A percentile compares a stretch with the other conserved stretches of the same genome.
phyloP scores from a whole-genome alignment of 1,139 yeast genomes.

The Candida sanyaensis region DNA sequence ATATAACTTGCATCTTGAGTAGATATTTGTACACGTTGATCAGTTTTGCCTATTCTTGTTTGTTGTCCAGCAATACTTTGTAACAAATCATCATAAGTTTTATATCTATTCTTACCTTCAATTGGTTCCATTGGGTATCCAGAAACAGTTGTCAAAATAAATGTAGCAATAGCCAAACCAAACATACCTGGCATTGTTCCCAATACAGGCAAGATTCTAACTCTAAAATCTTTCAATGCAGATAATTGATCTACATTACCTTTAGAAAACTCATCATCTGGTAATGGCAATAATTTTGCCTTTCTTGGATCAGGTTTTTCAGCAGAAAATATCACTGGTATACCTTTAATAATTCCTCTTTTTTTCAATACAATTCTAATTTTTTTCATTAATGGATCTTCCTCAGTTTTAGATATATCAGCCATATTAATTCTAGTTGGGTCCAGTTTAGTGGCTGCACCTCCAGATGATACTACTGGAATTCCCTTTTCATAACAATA shows the following conservation, averaged over 20 bases:
- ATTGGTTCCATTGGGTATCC: conserved; percentile 89
- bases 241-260: conserved; percentile 88
- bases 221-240: conserved; percentile 86
- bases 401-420: conserved; percentile 64
- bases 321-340: conserved; percentile 88
- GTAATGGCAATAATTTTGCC: conserved; percentile 81
- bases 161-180: conserved; percentile 87
- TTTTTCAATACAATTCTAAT: conserved; percentile 82
- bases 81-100: conserved; percentile 77
- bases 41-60: conserved; percentile 66
- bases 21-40: conserved; percentile 74
- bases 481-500: conserved; percentile 63
- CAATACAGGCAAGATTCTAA: conserved; percentile 87
- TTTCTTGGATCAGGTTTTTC: conserved; percentile 96
- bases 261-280: conserved; percentile 73
- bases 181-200: conserved; percentile 98
- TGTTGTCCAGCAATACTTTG: conserved; percentile 89
- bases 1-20: conserved; percentile 76
- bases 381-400: conserved; percentile 88
- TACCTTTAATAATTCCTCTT: conserved; percentile 71
- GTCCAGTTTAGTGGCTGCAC: conserved; percentile 79
- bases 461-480: conserved; percentile 84
- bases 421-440: conserved; percentile 48
- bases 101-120: conserved; percentile 87
- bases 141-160: conserved; percentile 73